Evolutionary conservation across 192 early-diverging fungal species (phyloP).

Genomic region (Allomyces arbusculus): DNA sequence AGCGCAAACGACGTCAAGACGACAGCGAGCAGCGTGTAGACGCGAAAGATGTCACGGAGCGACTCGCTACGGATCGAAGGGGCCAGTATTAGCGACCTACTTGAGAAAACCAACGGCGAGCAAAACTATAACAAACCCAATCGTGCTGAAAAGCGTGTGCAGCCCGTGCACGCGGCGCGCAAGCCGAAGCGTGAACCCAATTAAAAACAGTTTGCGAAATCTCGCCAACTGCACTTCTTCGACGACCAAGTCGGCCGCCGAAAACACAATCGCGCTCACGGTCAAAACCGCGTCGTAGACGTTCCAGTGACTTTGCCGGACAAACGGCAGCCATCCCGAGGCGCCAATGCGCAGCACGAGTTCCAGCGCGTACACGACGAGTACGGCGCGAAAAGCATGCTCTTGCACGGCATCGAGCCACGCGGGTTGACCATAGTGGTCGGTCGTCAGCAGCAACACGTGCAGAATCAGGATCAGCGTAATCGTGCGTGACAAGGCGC

Average conservation of each 20-base stretch:
- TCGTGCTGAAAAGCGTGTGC: neutral
- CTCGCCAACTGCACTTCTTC: neutral
- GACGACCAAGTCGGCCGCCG: neutral
- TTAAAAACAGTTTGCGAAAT: neutral
- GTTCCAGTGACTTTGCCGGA: neutral
- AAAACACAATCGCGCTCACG: neutral
- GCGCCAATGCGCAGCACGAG: neutral
- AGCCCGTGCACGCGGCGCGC: neutral
- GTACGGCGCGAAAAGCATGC: neutral
- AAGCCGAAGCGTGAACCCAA: neutral
- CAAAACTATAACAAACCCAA: neutral
- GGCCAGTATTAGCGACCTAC: no score
- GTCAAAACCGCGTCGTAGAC: neutral
- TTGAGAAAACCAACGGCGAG: no score
- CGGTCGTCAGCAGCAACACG: neutral
- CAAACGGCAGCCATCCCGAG: neutral
- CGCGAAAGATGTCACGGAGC: neutral
- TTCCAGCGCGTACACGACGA: neutral
- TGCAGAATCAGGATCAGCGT: neutral
- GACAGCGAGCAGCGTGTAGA: neutral
- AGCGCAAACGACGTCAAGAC: neutral
- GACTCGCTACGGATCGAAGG: neutral
- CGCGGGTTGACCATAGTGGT: neutral
- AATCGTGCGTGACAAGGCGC: neutral
- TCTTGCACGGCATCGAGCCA: neutral